These are phyloP conservation scores for Wickerhamomyces sydowiorum DNA, from an alignment of 805 yeast species.

Conservation along the genomic window DNA sequence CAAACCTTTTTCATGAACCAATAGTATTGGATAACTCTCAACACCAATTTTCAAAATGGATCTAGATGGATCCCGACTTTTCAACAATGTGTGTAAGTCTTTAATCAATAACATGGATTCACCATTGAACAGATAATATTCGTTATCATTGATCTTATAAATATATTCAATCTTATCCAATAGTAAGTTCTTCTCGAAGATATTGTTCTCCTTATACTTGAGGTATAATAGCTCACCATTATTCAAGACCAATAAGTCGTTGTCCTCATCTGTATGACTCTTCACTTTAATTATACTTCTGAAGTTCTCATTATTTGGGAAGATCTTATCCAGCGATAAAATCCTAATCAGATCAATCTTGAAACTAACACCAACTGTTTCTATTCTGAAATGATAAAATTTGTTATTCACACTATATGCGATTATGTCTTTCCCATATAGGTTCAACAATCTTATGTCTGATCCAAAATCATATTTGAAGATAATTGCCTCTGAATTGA, in stretches of 20 bases:
- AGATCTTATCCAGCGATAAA: slow-evolving; percentile 12
- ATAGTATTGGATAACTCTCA: slow-evolving; percentile 22
- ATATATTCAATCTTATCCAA: slow-evolving; percentile 21
- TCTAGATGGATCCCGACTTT: slow-evolving; percentile 4
- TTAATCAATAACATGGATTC: slow-evolving; percentile 24
- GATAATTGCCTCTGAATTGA: slow-evolving; percentile 20
- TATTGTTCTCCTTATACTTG: slow-evolving; percentile 3
- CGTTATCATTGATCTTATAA: slow-evolving; percentile 17
- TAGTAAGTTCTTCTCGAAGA: slow-evolving; percentile 11
- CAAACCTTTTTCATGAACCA: slow-evolving; percentile 25
- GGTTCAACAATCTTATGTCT: slow-evolving; percentile 14
- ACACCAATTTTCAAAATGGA: slow-evolving; percentile 23
- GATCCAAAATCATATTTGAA: slow-evolving; percentile 24
- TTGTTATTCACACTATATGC: slow-evolving; percentile 13
- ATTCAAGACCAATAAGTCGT: slow-evolving; percentile 17
- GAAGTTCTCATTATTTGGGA: slow-evolving; percentile 3
- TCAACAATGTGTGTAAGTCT: slow-evolving; percentile 9
- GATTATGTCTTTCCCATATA: slow-evolving; percentile 16
- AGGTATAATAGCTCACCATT: slow-evolving; percentile 22
- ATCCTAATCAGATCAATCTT: slow-evolving; percentile 17
- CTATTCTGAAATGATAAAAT: slow-evolving; percentile 19
- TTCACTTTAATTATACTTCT: slow-evolving; percentile 11
- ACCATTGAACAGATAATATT: slow-evolving; percentile 34
- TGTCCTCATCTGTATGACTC: slow-evolving; percentile 3
- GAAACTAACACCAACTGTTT: slow-evolving; percentile 8